A percentile compares a stretch with the other conserved stretches of the same genome.
phyloP scores from a whole-genome alignment of 257 asterid species.

The Solanum clarkiae region DNA sequence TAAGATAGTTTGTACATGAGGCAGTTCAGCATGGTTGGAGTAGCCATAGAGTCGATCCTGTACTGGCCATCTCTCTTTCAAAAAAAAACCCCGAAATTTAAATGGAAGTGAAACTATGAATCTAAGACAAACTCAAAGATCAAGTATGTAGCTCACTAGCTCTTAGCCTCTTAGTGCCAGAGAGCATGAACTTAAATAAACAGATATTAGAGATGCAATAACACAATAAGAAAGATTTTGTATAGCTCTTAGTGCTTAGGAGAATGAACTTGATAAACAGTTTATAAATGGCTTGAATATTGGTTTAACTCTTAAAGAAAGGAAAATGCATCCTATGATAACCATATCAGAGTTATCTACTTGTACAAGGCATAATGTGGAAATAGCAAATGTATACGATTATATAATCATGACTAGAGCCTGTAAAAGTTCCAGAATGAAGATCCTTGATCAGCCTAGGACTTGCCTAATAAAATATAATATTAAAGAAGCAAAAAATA shows the following conservation, averaged over 20 bases:
- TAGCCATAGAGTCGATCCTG: slow-evolving; percentile 91
- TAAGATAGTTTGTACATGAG: slow-evolving; percentile 98
- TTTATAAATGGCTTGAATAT: not conserved
- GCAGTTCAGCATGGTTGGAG: slow-evolving; percentile 92
- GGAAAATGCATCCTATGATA: not conserved
- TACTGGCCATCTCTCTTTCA: slow-evolving; percentile 97
- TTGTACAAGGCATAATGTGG: not conserved
- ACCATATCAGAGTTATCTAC: not conserved
- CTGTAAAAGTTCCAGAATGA: not conserved
- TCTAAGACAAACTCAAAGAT: not conserved
- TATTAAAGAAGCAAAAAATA: not conserved
- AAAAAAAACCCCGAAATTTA: slow-evolving; percentile 3
- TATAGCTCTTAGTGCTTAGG: not conserved
- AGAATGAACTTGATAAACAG: not conserved
- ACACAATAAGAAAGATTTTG: not conserved
- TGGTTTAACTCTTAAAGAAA: not conserved
- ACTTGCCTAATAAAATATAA: not conserved
- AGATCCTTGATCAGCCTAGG: not conserved
- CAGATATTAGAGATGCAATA: not conserved
- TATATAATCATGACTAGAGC: not conserved
- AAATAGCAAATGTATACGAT: not conserved
- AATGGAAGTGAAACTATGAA: not conserved
- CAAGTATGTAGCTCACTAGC: not conserved
- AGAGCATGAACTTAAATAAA: not conserved
- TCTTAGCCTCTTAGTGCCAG: not conserved